phyloP scores from a whole-genome alignment of 1,284 basidiomycete species.

The Puccinia novopanici region DNA sequence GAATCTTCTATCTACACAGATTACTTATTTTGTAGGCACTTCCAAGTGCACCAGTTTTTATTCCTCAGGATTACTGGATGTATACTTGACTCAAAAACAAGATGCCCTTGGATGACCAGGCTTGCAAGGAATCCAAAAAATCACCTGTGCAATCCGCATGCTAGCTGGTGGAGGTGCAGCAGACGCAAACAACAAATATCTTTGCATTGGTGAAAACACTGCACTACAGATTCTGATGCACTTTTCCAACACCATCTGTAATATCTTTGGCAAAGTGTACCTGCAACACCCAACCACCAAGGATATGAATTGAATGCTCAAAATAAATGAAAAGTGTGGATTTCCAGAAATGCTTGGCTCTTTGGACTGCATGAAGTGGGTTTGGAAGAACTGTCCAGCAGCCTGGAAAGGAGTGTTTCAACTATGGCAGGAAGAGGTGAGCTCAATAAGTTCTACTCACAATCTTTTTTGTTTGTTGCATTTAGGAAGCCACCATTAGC shows the following conservation, averaged over 20 bases:
- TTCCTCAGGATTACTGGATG: slow-evolving; percentile 16
- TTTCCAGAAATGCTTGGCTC: slow-evolving; percentile 19
- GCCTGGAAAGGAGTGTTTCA: slow-evolving; percentile 9
- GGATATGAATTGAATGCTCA: slow-evolving; percentile 3
- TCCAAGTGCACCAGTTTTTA: background rate
- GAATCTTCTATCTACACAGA: too few relatives aligned
- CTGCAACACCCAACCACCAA: background rate
- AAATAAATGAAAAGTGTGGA: background rate
- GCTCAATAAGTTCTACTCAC: background rate
- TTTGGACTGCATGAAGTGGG: slow-evolving; percentile 8
- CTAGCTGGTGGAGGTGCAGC: slow-evolving; percentile 9
- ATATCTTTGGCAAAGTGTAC: background rate
- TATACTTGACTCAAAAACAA: background rate
- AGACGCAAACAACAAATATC: slow-evolving; percentile 17
- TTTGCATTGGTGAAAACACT: background rate
- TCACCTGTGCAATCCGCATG: slow-evolving; percentile 11
- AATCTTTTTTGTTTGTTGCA: background rate
- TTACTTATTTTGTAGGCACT: too few relatives aligned
- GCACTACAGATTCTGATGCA: background rate
- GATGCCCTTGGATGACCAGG: slow-evolving; percentile 2
- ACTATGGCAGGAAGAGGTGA: slow-evolving; percentile 19
- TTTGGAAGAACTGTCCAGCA: too few relatives aligned
- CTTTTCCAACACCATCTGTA: slow-evolving; percentile 4
- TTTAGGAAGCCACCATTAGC: background rate
- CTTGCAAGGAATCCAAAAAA: slow-evolving; percentile 4